Percentiles rank a stretch among this genome's conserved stretches.
These are phyloP conservation scores for Metarhizium brunneum DNA, from an alignment of 2,329 filamentous ascomycete genomes.

Conservation along the genomic window DNA sequence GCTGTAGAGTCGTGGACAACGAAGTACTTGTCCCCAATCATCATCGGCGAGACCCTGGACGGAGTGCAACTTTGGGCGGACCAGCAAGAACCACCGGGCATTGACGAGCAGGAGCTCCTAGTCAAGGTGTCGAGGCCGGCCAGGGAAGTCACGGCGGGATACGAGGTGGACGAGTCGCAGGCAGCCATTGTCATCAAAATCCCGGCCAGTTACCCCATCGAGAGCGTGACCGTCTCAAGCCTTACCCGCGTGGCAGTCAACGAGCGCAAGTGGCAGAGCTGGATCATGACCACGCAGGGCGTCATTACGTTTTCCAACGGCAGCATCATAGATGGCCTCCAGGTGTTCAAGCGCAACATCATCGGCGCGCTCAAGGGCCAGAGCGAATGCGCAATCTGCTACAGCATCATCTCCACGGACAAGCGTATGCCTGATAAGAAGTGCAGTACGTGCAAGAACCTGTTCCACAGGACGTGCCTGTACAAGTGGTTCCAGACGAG, in stretches of 20 bases:
- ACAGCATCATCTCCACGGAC: conserved; percentile 83
- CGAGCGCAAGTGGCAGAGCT: conserved; percentile 87
- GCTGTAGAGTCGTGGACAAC: conserved; percentile 79
- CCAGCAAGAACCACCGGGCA: conserved; percentile 36
- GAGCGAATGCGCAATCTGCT: conserved; percentile 93
- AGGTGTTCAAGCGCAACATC: conserved; percentile 80
- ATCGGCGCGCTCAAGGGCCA: conserved; percentile 84
- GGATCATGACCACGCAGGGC: conserved; percentile 80
- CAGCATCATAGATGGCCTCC: conserved; percentile 76
- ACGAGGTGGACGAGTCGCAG: conserved; percentile 78
- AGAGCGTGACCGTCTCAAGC: conserved; percentile 65
- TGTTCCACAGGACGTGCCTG: conserved; percentile 82
- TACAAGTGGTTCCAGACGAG: conserved; percentile 97
- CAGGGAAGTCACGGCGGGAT: conserved; percentile 72
- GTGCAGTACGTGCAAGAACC: conserved; percentile 86
- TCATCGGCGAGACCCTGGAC: conserved; percentile 56
- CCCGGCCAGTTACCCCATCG: conserved; percentile 74
- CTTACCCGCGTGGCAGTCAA: conserved; percentile 78
- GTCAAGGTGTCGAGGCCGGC: conserved; percentile 65
- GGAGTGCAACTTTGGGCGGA: conserved; percentile 60
- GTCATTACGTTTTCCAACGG: conserved; percentile 92
- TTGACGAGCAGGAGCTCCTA: conserved; percentile 45
- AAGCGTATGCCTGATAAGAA: conserved; percentile 86
- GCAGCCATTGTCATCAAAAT: conserved; percentile 77
- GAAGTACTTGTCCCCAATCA: conserved; percentile 66